Evolutionary conservation across 2,329 filamentous ascomycete species (phyloP).

Genomic region (Aureobasidium sp.): DNA sequence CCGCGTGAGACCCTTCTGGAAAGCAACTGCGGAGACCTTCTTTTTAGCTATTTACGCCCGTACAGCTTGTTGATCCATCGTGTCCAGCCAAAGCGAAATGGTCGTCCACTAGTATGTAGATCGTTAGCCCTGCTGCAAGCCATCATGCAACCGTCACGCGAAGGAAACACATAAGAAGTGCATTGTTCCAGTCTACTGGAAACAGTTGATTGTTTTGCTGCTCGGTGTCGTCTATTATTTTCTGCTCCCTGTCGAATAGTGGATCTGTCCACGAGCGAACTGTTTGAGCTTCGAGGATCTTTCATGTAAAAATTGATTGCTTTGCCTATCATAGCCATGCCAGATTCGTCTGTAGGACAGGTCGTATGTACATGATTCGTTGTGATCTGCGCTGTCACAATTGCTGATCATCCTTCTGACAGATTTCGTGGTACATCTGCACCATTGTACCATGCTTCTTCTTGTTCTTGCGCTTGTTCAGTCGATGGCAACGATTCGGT

Average conservation of each 20-base stretch:
- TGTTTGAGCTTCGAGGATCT: background rate
- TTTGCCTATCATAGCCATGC: background rate
- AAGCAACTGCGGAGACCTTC: background rate
- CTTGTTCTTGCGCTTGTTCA: conserved; percentile 12
- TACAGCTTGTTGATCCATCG: conserved; percentile 9
- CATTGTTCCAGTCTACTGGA: conserved; percentile 1
- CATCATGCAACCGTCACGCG: conserved; percentile 4
- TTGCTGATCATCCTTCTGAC: background rate
- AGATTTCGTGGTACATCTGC: conserved; percentile 22
- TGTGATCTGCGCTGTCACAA: background rate
- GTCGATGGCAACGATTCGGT: conserved; percentile 14
- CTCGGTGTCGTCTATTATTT: background rate
- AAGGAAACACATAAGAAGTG: conserved; percentile 18
- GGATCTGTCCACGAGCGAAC: background rate
- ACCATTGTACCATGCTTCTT: conserved; percentile 20
- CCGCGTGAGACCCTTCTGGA: background rate
- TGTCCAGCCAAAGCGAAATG: background rate
- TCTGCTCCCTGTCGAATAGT: background rate
- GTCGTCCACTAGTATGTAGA: conserved; percentile 5
- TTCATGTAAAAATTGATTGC: conserved; percentile 17
- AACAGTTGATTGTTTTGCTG: background rate
- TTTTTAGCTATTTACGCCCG: background rate
- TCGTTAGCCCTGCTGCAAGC: conserved; percentile 8
- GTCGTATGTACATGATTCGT: background rate
- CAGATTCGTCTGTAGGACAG: conserved; percentile 17